Percentiles rank a stretch among this genome's conserved stretches.
Evolutionary conservation across 2,329 filamentous ascomycete genomes (phyloP).

Genomic region (Pseudogymnoascus sp.): DNA sequence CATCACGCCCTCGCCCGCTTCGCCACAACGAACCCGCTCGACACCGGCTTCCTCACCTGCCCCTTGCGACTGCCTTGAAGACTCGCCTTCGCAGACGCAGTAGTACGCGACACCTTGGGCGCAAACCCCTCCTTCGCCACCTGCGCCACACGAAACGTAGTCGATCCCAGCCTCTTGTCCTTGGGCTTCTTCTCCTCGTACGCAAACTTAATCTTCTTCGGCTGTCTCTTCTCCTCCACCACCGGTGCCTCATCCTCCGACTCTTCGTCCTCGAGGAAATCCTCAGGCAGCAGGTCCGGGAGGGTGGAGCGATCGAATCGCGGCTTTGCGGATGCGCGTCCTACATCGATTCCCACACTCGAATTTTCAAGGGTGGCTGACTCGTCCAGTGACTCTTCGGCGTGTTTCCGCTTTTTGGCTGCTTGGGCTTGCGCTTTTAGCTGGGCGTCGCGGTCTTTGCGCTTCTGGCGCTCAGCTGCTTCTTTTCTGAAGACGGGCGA

Average conservation of each 20-base stretch:
- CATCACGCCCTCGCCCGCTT: not conserved
- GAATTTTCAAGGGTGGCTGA: not conserved
- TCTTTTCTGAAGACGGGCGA: conserved; percentile 19
- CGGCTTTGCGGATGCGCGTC: not conserved
- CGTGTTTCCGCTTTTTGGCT: conserved; percentile 21
- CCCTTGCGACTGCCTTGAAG: not conserved
- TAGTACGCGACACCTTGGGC: conserved; percentile 21
- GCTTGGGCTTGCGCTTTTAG: conserved; percentile 22
- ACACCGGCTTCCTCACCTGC: not conserved
- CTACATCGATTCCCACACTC: not conserved
- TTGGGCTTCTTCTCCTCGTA: conserved; percentile 23
- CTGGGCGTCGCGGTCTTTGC: conserved; percentile 22
- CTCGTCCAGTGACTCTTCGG: conserved; percentile 8
- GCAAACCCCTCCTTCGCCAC: conserved; percentile 19
- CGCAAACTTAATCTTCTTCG: conserved; percentile 24
- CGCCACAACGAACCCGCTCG: not conserved
- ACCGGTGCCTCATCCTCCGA: not conserved
- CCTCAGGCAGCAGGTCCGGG: conserved; percentile 24
- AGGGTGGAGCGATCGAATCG: conserved; percentile 13
- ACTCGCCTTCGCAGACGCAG: conserved; percentile 17
- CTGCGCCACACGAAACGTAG: conserved; percentile 23
- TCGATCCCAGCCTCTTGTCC: conserved; percentile 23
- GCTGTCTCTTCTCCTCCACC: not conserved
- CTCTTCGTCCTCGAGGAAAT: conserved; percentile 25
- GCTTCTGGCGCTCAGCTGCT: conserved; percentile 22